Percentiles rank a stretch among this genome's conserved stretches.
Evolutionary conservation across 75 land plant genomes (phyloP).

Genomic region (Azolla pinnata): DNA sequence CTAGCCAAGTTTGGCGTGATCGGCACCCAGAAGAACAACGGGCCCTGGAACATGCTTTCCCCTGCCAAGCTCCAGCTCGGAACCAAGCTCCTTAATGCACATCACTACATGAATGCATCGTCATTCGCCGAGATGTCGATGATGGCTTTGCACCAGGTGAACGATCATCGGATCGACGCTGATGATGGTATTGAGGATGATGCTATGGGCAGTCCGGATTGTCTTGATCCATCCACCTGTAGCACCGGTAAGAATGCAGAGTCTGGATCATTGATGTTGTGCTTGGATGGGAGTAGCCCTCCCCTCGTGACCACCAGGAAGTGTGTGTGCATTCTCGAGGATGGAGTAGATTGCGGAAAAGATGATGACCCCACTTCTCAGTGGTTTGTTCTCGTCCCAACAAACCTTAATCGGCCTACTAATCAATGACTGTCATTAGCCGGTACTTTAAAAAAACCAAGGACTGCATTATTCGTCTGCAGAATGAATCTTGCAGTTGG

Average conservation of each 20-base stretch:
- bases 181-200: not conserved
- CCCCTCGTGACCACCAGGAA: not conserved
- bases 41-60: constrained; percentile 1
- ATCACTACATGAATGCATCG: not conserved
- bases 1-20: not conserved
- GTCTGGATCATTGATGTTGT: not conserved
- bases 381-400: constrained; percentile 6
- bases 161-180: not conserved
- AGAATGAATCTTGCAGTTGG: no score
- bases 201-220: not conserved
- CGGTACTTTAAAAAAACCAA: no score
- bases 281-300: constrained; percentile 4
- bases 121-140: no score
- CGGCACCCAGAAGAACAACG: not conserved
- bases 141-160: no score
- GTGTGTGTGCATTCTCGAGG: not conserved
- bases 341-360: not conserved
- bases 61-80: not conserved
- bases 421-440: no score
- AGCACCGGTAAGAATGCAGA: not conserved
- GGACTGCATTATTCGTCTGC: no score
- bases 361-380: constrained; percentile 3
- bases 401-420: no score
- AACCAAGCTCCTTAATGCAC: not conserved
- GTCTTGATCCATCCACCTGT: not conserved